Evolutionary conservation across 148 eudicot genomes (phyloP), one percentile per base, ranked within the genome.

Genomic region (Rhododendron ferrugineum): DNA sequence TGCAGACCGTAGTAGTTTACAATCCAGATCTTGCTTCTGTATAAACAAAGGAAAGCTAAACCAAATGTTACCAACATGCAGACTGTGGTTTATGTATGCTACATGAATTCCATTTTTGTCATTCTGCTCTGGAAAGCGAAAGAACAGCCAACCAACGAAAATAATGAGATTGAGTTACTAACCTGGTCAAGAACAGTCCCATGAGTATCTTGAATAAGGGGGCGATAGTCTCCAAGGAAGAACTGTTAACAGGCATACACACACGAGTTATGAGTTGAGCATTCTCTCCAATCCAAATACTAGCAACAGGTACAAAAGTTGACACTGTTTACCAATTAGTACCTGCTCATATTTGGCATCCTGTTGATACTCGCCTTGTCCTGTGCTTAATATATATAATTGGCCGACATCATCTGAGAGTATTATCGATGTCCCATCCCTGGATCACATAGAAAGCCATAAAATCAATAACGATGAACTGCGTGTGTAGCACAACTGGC

Each of bases 181-280:
- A 97, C 99, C 98, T 97, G 99, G 93, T 97, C 99, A 88, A 97
- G 91, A 86, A 93, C 98, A 91, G 92, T 94, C 79, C 99, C 99
- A 87, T 92, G 90, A 70, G 94, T 88, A 87, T 97, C 99, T 73
- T 92, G 98, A 87, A 93, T 87, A 84, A 97, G 94, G 83, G 99
- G 99, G 44, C 98, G 95, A 93, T 95, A 97, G 86, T 97, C 99
- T 56, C 99, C 99, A 64, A 97, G 94, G 86, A 97, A 97, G 88
- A 97, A 97, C 99, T 97, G 96, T 86, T 74, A 22, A 86, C 85
- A 84, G 56, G 79, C 85, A 66, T 75, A 64, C 49, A 30, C 52
- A n/a, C 76, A 46, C 28, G 36, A 87, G 73, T 72, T 64, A 78
- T 77, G 52, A 68, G 58, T 37, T 37, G 22, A 42, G 28, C 34